Base-by-base conservation (phyloP, 139 green algal species). In the Asterochloris erici region DNA sequence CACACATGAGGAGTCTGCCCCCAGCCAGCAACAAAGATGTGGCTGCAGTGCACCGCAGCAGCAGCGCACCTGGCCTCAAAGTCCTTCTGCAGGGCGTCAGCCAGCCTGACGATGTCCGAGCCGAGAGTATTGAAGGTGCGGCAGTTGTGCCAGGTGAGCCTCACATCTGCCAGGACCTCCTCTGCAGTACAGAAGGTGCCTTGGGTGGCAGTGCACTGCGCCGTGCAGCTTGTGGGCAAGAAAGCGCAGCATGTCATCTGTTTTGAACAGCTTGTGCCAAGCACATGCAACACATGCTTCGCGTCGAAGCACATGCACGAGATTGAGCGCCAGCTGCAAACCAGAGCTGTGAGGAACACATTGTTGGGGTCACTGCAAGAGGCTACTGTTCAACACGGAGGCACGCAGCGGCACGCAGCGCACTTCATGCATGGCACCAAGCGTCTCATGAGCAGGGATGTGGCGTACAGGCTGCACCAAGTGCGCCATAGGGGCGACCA, bases 71-170 rank as follows among this genome's bases (percentile, higher is more conserved):
- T 23, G 0, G 78, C 74, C 60, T 78, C 78, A 47, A 87, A 73
- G 12, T 63, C 84, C 74, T 68, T 63, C 63, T 86, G 75, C 0
- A 70, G 38, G 26, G 74, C 74, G 47, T 61, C 54, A 14, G 63
- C 78, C 29, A 74, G 26, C 0, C 24, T n/a, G 24, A 63, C 71
- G 23, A 88, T 81, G 9, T 73, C 81, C 11, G 54, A 81, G 23
- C 54, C 74, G 13, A 68, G 28, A 74, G 74, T 28, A 47, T 89
- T 89, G 79, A 82, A 89, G 12, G 78, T 63, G 21, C 70, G 73
- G 84, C 86, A 90, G 84, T 90, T 90, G 79, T 73, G 28, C 86
- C 86, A 91, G 9, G 89, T 63, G 80, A 85, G 80, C 47, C 73
- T 47, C 77, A 86, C 62, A 66, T 85, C 82, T 11, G 38, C 68